phyloP scores from a whole-genome alignment of 225 moss, liverwort and hornwort genomes.

The Antitrichia curtipendula region DNA sequence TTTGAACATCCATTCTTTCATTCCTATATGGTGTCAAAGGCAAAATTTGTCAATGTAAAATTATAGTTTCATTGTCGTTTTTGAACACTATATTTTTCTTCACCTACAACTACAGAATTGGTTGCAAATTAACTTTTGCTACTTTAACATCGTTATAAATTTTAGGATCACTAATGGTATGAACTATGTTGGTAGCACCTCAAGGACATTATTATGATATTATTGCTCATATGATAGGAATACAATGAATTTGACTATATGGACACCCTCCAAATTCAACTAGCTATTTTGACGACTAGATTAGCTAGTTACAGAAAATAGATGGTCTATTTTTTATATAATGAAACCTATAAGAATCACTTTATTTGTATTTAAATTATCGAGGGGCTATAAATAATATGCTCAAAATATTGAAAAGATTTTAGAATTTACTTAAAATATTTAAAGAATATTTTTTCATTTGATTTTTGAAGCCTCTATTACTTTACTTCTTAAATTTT shows the following conservation, averaged over 20 bases:
- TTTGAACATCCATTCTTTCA: neutral
- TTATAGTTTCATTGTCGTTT: neutral
- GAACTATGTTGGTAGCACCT: neutral
- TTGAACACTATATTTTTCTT: rapidly evolving
- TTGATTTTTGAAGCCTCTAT: neutral
- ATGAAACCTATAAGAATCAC: too few species aligned
- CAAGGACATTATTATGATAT: rapidly evolving
- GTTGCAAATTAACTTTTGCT: too few species aligned
- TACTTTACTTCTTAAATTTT: neutral
- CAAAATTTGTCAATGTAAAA: neutral
- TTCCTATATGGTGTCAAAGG: neutral
- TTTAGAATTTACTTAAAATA: neutral
- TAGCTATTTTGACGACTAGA: neutral
- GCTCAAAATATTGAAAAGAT: neutral
- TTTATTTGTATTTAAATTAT: too few species aligned
- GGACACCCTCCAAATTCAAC: rapidly evolving
- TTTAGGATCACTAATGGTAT: neutral
- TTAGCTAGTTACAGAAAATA: neutral
- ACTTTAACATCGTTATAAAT: neutral
- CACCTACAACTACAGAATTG: neutral
- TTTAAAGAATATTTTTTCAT: neutral
- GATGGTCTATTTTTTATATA: neutral
- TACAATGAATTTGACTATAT: neutral
- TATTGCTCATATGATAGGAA: neutral
- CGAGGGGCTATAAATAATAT: too few species aligned